These are phyloP conservation scores for Mortierella sp. DNA, from an alignment of 371 early-diverging fungal genomes.

Conservation along the genomic window DNA sequence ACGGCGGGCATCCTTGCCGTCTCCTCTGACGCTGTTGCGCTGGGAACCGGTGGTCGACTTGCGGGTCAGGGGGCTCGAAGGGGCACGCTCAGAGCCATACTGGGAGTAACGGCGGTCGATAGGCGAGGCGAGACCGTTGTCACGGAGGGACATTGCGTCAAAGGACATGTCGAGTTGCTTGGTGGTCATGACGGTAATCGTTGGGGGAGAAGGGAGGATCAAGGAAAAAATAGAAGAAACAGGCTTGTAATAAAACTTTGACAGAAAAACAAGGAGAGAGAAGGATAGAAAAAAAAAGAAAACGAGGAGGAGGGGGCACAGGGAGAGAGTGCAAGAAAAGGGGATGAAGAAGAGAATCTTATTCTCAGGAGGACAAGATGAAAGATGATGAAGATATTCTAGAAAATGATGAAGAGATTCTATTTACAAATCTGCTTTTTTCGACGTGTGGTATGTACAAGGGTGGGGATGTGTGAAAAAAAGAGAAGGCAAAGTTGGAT, in stretches of 20 bases:
- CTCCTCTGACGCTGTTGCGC: conserved; percentile 47
- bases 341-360: neutral
- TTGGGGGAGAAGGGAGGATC: conserved; percentile 13
- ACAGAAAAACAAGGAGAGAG: conserved; percentile 19
- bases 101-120: conserved; percentile 54
- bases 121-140: conserved; percentile 52
- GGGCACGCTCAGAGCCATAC: conserved; percentile 43
- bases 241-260: conserved; percentile 10
- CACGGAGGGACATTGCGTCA: conserved; percentile 62
- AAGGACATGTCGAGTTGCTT: conserved; percentile 58
- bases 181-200: conserved; percentile 44
- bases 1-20: conserved; percentile 47
- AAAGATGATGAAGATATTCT: conserved; percentile 17
- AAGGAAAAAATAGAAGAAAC: conserved; percentile 5
- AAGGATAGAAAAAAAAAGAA: neutral
- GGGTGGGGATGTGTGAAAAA: neutral
- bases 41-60: conserved; percentile 46
- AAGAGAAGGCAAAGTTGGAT: conserved; percentile 1
- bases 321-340: neutral
- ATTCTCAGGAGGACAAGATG: neutral
- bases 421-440: conserved; percentile 17
- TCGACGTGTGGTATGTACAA: conserved; percentile 16
- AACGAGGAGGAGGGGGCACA: conserved; percentile 7
- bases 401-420: conserved; percentile 6
- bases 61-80: conserved; percentile 38